Evolutionary conservation across 805 yeast species (phyloP).

Genomic region (Zygosaccharomyces kombuchaensis): DNA sequence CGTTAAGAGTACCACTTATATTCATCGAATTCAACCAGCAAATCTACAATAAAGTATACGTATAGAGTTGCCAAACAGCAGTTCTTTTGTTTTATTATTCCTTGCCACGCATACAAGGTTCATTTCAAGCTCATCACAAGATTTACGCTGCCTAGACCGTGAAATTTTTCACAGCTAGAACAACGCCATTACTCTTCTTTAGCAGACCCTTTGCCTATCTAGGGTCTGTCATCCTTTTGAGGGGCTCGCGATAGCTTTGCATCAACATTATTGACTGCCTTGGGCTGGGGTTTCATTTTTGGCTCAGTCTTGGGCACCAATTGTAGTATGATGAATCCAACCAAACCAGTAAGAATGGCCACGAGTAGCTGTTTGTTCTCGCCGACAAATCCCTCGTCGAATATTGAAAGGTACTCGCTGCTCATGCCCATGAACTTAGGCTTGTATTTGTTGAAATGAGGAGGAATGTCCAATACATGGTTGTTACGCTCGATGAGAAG

Average conservation of each 20-base stretch:
- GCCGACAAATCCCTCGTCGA: constrained; percentile 24
- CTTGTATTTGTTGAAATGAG: constrained; percentile 31
- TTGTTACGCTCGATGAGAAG: constrained; percentile 54
- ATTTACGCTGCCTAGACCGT: neutral
- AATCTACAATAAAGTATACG: constrained; percentile 2
- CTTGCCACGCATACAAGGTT: neutral
- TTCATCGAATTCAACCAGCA: constrained; percentile 40
- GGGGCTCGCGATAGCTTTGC: neutral
- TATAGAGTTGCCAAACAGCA: neutral
- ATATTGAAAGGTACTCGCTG: constrained; percentile 16
- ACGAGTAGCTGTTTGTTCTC: constrained; percentile 21
- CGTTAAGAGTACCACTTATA: constrained; percentile 72
- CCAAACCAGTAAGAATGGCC: constrained; percentile 16
- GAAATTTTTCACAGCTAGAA: neutral
- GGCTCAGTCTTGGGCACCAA: neutral
- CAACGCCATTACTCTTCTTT: neutral
- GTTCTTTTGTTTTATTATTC: neutral
- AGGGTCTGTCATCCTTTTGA: neutral
- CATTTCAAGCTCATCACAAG: neutral
- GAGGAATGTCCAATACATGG: constrained; percentile 32
- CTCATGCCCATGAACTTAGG: constrained; percentile 26
- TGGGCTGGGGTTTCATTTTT: neutral
- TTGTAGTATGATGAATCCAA: constrained; percentile 19
- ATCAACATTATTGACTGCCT: neutral
- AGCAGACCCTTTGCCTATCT: neutral